phyloP scores from a whole-genome alignment of 139 green algal species.

The Tetradesmus obliquus region DNA sequence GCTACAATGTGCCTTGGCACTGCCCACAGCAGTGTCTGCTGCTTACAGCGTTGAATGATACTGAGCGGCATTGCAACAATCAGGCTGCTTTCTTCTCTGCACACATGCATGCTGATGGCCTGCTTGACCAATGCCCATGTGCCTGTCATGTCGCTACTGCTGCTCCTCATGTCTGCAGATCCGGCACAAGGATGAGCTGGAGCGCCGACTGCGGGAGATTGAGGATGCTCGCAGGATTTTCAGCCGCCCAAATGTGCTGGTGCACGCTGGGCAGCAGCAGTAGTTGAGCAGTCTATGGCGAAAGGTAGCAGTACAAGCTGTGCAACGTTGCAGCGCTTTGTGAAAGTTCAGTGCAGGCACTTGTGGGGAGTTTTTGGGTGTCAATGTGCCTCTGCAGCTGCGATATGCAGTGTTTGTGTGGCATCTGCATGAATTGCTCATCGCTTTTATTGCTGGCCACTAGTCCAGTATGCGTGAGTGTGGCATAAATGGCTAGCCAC shows the following conservation, averaged over 20 bases:
- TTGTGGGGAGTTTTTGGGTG: no score
- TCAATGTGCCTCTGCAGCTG: no score
- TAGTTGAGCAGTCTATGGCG: not conserved
- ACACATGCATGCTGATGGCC: no score
- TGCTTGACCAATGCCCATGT: no score
- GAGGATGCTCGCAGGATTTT: slow-evolving; percentile 72
- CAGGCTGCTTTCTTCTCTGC: not conserved
- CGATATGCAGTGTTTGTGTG: no score
- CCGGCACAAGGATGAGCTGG: slow-evolving; percentile 64
- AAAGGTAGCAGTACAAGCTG: no score
- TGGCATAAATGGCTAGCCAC: no score
- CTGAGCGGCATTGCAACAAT: no score
- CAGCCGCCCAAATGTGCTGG: slow-evolving; percentile 64
- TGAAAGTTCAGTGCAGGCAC: no score
- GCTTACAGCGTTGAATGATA: no score
- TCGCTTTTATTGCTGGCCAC: not conserved
- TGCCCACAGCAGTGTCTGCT: not conserved
- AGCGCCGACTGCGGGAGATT: slow-evolving; percentile 68
- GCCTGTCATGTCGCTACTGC: not conserved
- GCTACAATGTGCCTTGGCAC: not conserved
- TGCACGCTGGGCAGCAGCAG: slow-evolving; percentile 38
- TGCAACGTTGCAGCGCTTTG: no score
- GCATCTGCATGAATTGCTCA: not conserved
- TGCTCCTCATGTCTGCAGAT: slow-evolving; percentile 15
- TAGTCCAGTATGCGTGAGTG: not conserved